A percentile compares a stretch with the other conserved stretches of the same genome.
Conservation (phyloP, 495 filamentous ascomycete genomes). For the Penicillium cinerascens region DNA sequence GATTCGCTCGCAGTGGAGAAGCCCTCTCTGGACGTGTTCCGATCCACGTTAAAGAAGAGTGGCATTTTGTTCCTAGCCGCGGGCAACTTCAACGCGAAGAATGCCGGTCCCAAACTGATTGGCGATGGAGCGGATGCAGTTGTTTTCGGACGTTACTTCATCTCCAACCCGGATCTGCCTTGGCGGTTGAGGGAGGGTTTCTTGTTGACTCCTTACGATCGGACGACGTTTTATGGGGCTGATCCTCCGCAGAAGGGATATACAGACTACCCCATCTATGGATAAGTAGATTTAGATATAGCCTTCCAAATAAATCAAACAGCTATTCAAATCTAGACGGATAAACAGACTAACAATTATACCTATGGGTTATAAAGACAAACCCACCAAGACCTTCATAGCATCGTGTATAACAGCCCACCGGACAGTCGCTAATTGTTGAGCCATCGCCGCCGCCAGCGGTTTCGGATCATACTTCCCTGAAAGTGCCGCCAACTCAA, state of each 20-base stretch:
- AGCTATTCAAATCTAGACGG: too few species aligned
- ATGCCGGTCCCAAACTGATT: slow-evolving; percentile 21
- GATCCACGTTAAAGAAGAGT: slow-evolving; percentile 25
- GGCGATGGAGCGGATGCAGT: slow-evolving; percentile 31
- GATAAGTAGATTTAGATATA: not conserved
- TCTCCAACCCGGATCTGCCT: slow-evolving; percentile 65
- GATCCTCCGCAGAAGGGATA: slow-evolving; percentile 53
- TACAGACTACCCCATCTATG: slow-evolving; percentile 59
- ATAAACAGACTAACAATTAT: not conserved
- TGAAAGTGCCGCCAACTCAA: slow-evolving; percentile 23
- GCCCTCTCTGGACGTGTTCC: slow-evolving; percentile 30
- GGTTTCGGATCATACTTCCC: slow-evolving; percentile 31
- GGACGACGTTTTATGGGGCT: slow-evolving; percentile 55
- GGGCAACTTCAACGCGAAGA: slow-evolving; percentile 29
- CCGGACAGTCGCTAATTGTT: slow-evolving; percentile 48
- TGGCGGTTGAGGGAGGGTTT: slow-evolving; percentile 55
- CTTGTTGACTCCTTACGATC: slow-evolving; percentile 52
- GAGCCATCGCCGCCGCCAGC: slow-evolving; percentile 47
- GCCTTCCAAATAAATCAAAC: too few species aligned
- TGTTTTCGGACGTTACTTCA: slow-evolving; percentile 61
- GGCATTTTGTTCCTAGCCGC: slow-evolving; percentile 31
- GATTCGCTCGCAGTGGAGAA: slow-evolving; percentile 21
- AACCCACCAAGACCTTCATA: slow-evolving; percentile 45
- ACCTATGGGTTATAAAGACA: slow-evolving; percentile 13
- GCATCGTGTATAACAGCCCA: slow-evolving; percentile 58